A percentile compares a stretch with the other conserved stretches of the same genome.
Conservation (phyloP, 768 basidiomycete genomes). For the Pleurotus eryngii region DNA sequence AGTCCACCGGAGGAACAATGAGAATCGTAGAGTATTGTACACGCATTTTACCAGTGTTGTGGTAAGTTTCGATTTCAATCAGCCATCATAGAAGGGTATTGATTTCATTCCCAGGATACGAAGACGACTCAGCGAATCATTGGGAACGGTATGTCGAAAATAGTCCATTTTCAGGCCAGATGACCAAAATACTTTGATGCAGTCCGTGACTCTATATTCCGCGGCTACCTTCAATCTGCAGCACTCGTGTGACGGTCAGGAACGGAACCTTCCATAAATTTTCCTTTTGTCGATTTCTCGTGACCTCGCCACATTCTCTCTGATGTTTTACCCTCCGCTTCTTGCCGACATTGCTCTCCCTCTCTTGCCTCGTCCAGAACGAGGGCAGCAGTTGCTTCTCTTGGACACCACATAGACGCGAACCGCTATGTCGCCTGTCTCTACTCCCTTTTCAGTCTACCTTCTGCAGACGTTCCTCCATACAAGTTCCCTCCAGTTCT, state of each 20-base stretch:
- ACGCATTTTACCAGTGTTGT: slow-evolving; percentile 81
- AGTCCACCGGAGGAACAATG: slow-evolving; percentile 75
- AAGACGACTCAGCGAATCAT: slow-evolving; percentile 83
- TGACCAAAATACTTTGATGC: slow-evolving; percentile 13
- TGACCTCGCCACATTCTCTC: not conserved
- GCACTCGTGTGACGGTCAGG: slow-evolving; percentile 51
- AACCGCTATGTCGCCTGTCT: not conserved
- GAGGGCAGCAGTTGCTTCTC: not conserved
- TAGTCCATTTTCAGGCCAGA: slow-evolving; percentile 2
- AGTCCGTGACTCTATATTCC: slow-evolving; percentile 76
- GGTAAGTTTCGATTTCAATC: slow-evolving; percentile 35
- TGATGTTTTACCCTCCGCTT: not conserved
- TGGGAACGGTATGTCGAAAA: slow-evolving; percentile 57
- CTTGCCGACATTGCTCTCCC: not conserved
- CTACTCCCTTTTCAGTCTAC: not conserved
- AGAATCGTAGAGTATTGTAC: slow-evolving; percentile 77
- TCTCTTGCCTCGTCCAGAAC: not conserved
- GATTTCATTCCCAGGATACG: slow-evolving; percentile 54
- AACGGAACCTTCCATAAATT: not conserved
- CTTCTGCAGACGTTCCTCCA: not conserved
- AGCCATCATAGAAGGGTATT: slow-evolving; percentile 4
- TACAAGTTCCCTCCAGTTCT: not conserved
- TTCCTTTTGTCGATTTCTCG: not conserved
- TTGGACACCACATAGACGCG: not conserved
- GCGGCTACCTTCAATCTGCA: slow-evolving; percentile 70